Evolutionary conservation across 768 basidiomycete genomes (phyloP).

Genomic region (Suillus subalutaceus): DNA sequence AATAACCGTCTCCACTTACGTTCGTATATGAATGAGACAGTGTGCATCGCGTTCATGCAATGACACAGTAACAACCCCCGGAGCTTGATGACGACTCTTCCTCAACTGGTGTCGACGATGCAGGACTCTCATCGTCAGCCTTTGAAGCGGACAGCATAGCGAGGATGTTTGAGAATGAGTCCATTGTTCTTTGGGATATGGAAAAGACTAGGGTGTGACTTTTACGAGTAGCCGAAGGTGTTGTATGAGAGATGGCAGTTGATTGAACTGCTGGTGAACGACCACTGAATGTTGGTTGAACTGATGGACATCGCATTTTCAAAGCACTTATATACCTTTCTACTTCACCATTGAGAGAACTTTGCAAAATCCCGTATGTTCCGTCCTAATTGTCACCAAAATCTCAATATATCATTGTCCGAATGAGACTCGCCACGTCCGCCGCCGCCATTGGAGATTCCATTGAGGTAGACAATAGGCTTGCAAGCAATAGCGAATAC

Average conservation of each 20-base stretch:
- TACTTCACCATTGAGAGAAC: neutral
- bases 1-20: neutral
- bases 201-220: neutral
- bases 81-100: neutral
- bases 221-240: neutral
- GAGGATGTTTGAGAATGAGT: conserved; percentile 5
- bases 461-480: neutral
- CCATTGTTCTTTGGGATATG: neutral
- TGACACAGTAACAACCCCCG: neutral
- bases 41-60: neutral
- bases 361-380: neutral
- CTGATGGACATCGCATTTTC: neutral
- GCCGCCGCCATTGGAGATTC: neutral
- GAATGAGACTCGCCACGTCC: neutral
- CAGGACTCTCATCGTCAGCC: neutral
- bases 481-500: neutral
- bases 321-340: neutral
- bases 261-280: neutral
- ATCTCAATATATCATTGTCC: neutral
- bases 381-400: neutral
- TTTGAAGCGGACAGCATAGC: neutral
- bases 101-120: neutral
- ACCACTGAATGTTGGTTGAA: neutral
- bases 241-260: neutral
- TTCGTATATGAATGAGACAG: too few species aligned